Percentiles rank a stretch among this genome's conserved stretches.
Evolutionary conservation across 345 rosid genomes (phyloP).

Genomic region (Pistacia atlantica): DNA sequence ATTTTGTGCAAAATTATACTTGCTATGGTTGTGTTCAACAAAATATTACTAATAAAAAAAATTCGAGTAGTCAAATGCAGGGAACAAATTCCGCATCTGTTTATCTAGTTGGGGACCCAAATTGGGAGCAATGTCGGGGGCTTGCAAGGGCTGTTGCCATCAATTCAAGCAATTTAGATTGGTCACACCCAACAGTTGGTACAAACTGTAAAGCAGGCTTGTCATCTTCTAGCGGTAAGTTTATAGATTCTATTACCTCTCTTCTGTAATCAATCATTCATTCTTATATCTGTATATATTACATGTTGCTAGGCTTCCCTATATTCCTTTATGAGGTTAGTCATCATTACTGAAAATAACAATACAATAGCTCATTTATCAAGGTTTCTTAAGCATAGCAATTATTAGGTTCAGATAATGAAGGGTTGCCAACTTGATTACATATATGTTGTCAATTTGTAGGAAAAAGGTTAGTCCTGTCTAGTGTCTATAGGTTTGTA

Average conservation of each 20-base stretch:
- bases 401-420: neutral
- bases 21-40: slow-evolving; percentile 34
- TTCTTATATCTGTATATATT: neutral
- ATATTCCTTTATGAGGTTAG: neutral
- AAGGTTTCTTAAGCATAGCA: neutral
- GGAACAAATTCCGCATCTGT: slow-evolving; percentile 9
- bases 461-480: neutral
- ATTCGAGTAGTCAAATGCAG: slow-evolving; percentile 18
- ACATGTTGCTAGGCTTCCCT: neutral
- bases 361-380: neutral
- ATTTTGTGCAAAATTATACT: slow-evolving; percentile 43
- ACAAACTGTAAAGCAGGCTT: slow-evolving; percentile 31
- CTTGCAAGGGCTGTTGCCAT: slow-evolving; percentile 52
- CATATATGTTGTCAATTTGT: neutral
- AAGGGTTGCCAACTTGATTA: neutral
- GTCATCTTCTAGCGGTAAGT: slow-evolving; percentile 36
- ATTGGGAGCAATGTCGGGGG: slow-evolving; percentile 52
- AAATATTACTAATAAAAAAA: slow-evolving; percentile 11
- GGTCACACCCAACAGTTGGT: slow-evolving; percentile 17
- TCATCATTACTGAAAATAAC: neutral
- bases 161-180: slow-evolving; percentile 38
- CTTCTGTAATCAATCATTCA: neutral
- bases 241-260: neutral
- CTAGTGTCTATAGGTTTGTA: neutral
- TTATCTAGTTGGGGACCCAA: slow-evolving; percentile 47